Base-by-base conservation (phyloP, 2,329 filamentous ascomycete species). In the Sordariomycetes sp. region DNA sequence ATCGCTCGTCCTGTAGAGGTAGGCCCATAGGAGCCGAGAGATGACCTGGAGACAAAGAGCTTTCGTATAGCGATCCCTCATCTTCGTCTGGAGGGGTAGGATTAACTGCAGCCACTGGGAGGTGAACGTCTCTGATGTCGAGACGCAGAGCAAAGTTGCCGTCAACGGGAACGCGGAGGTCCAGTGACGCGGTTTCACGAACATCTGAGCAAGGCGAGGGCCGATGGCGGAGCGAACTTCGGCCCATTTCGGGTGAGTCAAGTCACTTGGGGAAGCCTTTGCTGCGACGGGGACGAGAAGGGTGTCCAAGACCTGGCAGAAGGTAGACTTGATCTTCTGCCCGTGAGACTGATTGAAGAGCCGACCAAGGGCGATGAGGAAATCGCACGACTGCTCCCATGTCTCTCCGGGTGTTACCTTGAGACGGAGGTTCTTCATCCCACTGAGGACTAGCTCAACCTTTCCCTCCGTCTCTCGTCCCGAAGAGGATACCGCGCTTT, bases 121-220 rank as follows among this genome's bases (percentile, higher is more conserved):
- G 48, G 85, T 82, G 64, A 97, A 97, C 1, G 81, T 83, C 32
- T 99, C 94, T 5, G 86, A 83, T 0, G 90, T 86, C 6, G 94
- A 97, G 25, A 92, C 86, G 68, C 93, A 99, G 16, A 97, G 79
- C 65, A 97, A 78, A 3, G 93, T 87, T 7, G 89, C 88, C 60
- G 93, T 91, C 54, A 97, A 76, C 5, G 94, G 92, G 65, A 96
- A 97, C 0, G 92, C 88, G 62, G 89, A 85, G 18, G 81, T 76
- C 95, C 94, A 99, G 71, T 99, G 90, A 52, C 92, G 88, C 40
- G 92, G 91, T 70, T 99, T 99, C 57, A 86, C 80, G 60, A 96
- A 85, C 80, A 99, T 89, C 65, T 93, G 88, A 14, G 84, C 82
- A 57, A 97, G 77, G 58, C 90, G 85, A 46, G 89, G 86, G 57